A percentile compares a stretch with the other conserved stretches of the same genome.
Conservation (phyloP, 225 moss, liverwort and hornwort genomes). For the Polytrichum formosum region DNA sequence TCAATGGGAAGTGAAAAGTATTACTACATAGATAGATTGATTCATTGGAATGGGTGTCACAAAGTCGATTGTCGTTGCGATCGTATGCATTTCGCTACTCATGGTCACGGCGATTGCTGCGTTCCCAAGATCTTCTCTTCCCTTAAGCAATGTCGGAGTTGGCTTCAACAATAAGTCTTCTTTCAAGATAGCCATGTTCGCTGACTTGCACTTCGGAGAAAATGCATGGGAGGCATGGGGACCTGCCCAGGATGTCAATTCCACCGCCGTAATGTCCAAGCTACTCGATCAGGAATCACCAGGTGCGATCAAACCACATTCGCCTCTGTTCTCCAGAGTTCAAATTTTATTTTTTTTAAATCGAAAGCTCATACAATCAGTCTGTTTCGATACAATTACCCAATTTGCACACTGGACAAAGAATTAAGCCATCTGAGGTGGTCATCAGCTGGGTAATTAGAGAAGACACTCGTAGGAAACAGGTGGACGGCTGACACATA, state of each 20-base stretch:
- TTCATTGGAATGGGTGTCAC: too few species aligned
- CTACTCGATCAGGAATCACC: slow-evolving; percentile 66
- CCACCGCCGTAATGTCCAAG: slow-evolving; percentile 59
- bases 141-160: background rate
- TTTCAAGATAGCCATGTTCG: slow-evolving; percentile 76
- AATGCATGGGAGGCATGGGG: slow-evolving; percentile 81
- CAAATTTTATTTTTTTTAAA: too few species aligned
- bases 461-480: too few species aligned
- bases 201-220: slow-evolving; percentile 86
- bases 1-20: too few species aligned
- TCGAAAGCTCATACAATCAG: too few species aligned
- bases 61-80: too few species aligned
- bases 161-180: slow-evolving; percentile 26
- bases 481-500: too few species aligned
- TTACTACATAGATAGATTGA: too few species aligned
- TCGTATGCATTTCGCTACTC: background rate
- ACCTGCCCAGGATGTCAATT: slow-evolving; percentile 61
- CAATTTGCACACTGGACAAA: too few species aligned
- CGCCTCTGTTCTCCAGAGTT: background rate
- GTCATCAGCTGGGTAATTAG: too few species aligned
- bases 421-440: too few species aligned
- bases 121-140: background rate
- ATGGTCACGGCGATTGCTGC: background rate
- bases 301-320: slow-evolving; percentile 29
- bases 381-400: too few species aligned